phyloP scores from a whole-genome alignment of 78 protist species.

The Guillardia theta region DNA sequence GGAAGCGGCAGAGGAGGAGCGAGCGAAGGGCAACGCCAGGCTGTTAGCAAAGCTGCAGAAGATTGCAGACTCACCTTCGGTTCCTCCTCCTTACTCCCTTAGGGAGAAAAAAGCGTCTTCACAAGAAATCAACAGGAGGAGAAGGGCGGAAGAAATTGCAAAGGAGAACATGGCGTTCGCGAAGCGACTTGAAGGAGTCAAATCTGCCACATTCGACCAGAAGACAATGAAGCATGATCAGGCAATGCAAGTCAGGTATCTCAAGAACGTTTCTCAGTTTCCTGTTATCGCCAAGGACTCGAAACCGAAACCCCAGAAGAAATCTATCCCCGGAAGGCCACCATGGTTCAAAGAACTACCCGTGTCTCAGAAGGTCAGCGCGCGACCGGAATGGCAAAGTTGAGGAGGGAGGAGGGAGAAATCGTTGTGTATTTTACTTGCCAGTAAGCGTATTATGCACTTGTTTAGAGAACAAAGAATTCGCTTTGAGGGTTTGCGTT shows the following conservation, averaged over 20 bases:
- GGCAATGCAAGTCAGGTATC: not conserved
- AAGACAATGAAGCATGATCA: not conserved
- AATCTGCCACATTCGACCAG: not conserved
- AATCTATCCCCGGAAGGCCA: not conserved
- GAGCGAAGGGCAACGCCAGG: too few species aligned
- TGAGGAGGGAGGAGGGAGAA: too few species aligned
- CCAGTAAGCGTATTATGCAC: too few species aligned
- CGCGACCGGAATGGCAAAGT: not conserved
- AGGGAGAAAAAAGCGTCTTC: not conserved
- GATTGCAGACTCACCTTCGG: not conserved
- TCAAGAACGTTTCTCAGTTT: not conserved
- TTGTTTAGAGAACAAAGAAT: too few species aligned
- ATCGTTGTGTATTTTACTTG: too few species aligned
- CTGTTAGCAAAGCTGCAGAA: not conserved
- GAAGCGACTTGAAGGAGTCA: not conserved
- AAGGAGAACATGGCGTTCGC: not conserved
- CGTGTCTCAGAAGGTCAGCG: not conserved
- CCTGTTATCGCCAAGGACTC: not conserved
- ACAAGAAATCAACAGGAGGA: not conserved
- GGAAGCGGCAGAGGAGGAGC: too few species aligned
- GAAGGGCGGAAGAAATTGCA: not conserved
- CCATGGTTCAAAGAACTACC: conserved; percentile 16
- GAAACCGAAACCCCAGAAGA: not conserved
- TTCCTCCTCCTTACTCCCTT: not conserved
- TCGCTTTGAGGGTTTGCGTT: too few species aligned